Conservation (phyloP, 495 filamentous ascomycete genomes). For the Clohesyomyces aquaticus region DNA sequence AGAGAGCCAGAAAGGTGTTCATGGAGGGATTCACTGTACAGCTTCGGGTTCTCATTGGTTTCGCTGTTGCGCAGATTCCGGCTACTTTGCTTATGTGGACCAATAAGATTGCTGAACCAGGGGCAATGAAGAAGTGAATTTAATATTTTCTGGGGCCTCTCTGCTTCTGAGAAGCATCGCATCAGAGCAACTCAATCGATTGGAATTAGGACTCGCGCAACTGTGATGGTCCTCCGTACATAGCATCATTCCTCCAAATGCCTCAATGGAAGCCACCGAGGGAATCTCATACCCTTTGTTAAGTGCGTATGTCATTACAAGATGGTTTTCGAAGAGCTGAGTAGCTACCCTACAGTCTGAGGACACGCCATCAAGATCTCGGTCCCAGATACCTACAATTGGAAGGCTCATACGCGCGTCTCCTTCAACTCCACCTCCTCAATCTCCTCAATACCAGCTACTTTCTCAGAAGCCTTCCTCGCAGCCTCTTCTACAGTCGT, state of each 20-base stretch:
- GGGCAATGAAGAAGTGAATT: not conserved
- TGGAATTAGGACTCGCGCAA: not conserved
- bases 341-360: not conserved
- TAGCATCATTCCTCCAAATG: not conserved
- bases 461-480: not conserved
- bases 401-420: too few relatives aligned
- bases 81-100: conserved; percentile 6
- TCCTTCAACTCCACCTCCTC: conserved; percentile 1
- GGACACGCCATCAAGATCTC: not conserved
- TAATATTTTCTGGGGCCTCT: not conserved
- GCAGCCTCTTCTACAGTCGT: conserved; percentile 14
- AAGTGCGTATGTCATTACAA: not conserved
- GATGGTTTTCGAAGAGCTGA: not conserved
- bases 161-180: not conserved
- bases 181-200: not conserved
- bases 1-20: not conserved
- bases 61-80: conserved; percentile 23
- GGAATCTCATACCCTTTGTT: not conserved
- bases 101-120: conserved; percentile 1
- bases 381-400: too few relatives aligned
- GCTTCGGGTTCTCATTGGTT: conserved; percentile 11
- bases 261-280: not conserved
- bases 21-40: conserved; percentile 13
- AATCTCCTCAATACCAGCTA: too few relatives aligned
- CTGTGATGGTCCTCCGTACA: not conserved